Base-by-base conservation (phyloP, 2,329 filamentous ascomycete genomes). In the Emergomyces africanus region DNA sequence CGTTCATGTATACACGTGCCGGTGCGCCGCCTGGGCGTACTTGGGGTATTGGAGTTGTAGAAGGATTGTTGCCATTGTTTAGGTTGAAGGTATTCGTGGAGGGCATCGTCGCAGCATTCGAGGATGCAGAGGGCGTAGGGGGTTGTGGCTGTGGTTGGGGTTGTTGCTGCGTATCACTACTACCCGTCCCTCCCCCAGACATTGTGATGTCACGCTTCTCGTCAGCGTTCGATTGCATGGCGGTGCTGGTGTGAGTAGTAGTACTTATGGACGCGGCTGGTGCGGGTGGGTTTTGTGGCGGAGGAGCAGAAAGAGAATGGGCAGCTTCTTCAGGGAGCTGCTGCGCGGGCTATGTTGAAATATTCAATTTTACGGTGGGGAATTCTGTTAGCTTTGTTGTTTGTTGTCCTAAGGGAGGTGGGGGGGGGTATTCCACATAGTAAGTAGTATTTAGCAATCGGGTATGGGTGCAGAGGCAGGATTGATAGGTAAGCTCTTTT, bases 1-100 rank as follows among this genome's bases (percentile, higher is more conserved):
- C 78, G 67, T 90, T 90, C 65, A 90, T 72, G 69, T 89, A 90
- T 66, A 83, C 80, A 50, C 87, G 81, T 5, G 83, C 83, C 0
- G 85, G 83, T 25, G 86, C 87, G 53, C 87, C 86, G 66, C 89
- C 84, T 1, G 79, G 72, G 1, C 81, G 78, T 15, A 83, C 79
- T 67, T 62, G 57, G 18, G 61, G 57, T 48, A 58, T 60, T n/a
- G 56, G 25, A 12, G 56, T 10, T 30, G 58, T 44, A 23, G 59
- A 28, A 18, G 54, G 23, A 30, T 58, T 50, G 28, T 37, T 57
- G 42, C 12, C 39, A 15, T 35, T 48, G 35, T 39, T 39, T 23
- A 30, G 8, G 35, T 25, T 18, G 35, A 55, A 28, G 41, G 25
- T 51, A 51, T 54, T 56, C 8, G 53, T 15, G 37, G 44, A 42